Percentiles rank a stretch among this genome's conserved stretches.
Conservation (phyloP, 2,329 filamentous ascomycete genomes). For the Drechslerella dactyloides region DNA sequence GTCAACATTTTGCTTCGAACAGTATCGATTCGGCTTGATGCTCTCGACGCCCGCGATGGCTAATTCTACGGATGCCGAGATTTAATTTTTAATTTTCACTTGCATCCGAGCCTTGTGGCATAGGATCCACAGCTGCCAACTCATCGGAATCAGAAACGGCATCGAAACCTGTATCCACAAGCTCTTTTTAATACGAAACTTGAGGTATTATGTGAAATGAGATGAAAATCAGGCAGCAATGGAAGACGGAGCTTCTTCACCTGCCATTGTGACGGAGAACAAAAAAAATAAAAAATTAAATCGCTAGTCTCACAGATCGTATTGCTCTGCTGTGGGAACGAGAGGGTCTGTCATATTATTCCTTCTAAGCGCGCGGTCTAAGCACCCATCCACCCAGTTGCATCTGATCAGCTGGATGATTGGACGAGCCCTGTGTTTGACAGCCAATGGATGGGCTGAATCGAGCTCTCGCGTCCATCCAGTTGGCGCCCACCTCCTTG, state of each 20-base stretch:
- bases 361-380: slow-evolving; percentile 51
- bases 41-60: neutral
- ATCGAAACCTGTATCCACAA: slow-evolving; percentile 13
- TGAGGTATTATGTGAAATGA: slow-evolving; percentile 46
- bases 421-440: slow-evolving; percentile 26
- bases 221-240: slow-evolving; percentile 45
- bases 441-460: slow-evolving; percentile 33
- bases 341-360: slow-evolving; percentile 16
- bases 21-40: neutral
- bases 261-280: neutral
- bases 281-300: slow-evolving; percentile 13
- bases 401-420: slow-evolving; percentile 48
- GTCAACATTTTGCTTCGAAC: neutral
- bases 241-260: slow-evolving; percentile 6
- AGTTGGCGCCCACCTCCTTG: slow-evolving; percentile 51
- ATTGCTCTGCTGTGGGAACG: neutral
- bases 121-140: slow-evolving; percentile 17
- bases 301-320: neutral
- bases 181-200: slow-evolving; percentile 45
- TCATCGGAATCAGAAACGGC: slow-evolving; percentile 30
- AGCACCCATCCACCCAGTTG: slow-evolving; percentile 37
- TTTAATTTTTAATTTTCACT: neutral
- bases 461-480: slow-evolving; percentile 46
- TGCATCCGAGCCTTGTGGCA: neutral
- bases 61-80: neutral